Conservation (phyloP, 805 yeast species). For the Metahyphopichia silvanorum region DNA sequence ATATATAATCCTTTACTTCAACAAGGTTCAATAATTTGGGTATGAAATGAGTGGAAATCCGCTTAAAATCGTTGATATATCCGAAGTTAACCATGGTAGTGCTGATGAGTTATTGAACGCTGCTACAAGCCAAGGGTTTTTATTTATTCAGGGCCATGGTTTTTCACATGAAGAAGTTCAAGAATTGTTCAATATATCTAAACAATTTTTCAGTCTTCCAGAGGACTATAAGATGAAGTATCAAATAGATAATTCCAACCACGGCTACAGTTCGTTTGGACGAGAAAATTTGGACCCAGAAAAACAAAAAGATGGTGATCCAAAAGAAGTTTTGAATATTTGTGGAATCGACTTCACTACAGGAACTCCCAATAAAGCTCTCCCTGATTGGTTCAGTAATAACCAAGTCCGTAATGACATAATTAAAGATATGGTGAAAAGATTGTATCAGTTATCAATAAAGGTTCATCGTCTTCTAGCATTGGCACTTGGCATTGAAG, state of each 20-base stretch:
- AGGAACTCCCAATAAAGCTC: constrained; percentile 36
- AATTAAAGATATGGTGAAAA: constrained; percentile 32
- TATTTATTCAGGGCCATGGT: constrained; percentile 67
- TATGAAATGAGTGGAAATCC: too few relatives aligned
- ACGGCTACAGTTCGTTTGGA: constrained; percentile 56
- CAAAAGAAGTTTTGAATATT: constrained; percentile 70
- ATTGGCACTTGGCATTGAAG: constrained; percentile 59
- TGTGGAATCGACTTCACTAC: constrained; percentile 48
- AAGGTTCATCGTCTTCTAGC: constrained; percentile 56
- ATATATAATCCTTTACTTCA: too few relatives aligned
- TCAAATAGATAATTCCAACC: constrained; percentile 53
- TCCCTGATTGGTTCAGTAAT: constrained; percentile 52
- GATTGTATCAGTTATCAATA: constrained; percentile 49
- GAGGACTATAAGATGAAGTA: constrained; percentile 47
- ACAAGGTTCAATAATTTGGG: too few relatives aligned
- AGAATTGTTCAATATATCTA: constrained; percentile 46
- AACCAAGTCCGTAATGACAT: constrained; percentile 39
- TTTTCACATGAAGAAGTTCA: constrained; percentile 55
- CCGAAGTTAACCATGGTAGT: constrained; percentile 37
- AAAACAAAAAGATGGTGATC: constrained; percentile 47
- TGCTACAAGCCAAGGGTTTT: constrained; percentile 61
- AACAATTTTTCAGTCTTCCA: constrained; percentile 51
- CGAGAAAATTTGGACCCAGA: constrained; percentile 49
- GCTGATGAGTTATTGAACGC: constrained; percentile 55
- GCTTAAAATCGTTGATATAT: constrained; percentile 55